Evolutionary conservation across 257 asterid species (phyloP), one percentile per base, ranked within the genome.

Genomic region (Galeopsis tetrahit): DNA sequence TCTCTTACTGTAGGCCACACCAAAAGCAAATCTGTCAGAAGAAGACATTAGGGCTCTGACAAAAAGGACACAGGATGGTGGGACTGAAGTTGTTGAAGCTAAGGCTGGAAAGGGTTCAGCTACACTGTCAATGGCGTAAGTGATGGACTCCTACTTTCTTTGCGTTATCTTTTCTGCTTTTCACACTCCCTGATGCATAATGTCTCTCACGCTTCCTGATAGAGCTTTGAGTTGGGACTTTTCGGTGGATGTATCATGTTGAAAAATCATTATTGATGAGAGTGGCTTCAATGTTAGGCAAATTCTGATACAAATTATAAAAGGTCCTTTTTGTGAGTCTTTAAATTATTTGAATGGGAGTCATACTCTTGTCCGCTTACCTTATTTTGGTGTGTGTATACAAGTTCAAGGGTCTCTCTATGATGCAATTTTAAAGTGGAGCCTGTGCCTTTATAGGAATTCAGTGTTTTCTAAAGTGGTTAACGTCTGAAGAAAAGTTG

Each of bases 81-180:
- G 98, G 33, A 95, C 98, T 1, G 99, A 95, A 79, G 99, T 95
- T 49, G 99, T 95, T 42, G 98, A 92, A 81, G 99, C 99, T 33
- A 95, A 95, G 87, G 99, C 98, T 76, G 98, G 98, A 74, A 92
- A 92, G 84, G 98, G 97, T 77, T 96, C 98, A 64, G 98, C 98
- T 79, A 74, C 78, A 15, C 73, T 74, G 46, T 74, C 78, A 43
- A 74, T 74, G 78, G 73, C 78, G 78, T 74, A 66, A 74, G 78
- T 66, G 17, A 55, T 33, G 53, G 11, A 56, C 5, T 59, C 34
- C 34, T 61, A 51, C 36, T 63, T 63, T 36, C 49, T 64, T 40
- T 42, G 11, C 35, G 46, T 13, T n/a, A 9, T 42, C 8, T 40
- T 63, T 38, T 39, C 15, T 61, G 33, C 28, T 61, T 36, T 17